These are phyloP conservation scores for Rubroboletus pulcherrimus DNA, from an alignment of 768 basidiomycete species.

Conservation along the genomic window DNA sequence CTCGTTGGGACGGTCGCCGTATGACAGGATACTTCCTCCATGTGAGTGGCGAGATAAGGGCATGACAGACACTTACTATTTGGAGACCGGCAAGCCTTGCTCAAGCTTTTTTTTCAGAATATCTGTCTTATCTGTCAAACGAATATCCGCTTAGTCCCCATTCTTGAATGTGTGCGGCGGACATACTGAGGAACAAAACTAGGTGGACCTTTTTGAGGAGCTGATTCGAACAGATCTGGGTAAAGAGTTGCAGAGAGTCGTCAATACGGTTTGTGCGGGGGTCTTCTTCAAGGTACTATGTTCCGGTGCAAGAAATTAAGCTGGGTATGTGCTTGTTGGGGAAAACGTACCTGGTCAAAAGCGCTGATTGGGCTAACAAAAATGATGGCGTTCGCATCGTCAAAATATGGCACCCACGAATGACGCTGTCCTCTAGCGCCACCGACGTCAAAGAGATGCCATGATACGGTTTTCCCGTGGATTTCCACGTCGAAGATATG, in stretches of 20 bases:
- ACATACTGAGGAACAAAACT: conserved; percentile 57
- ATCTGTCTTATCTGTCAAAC: conserved; percentile 66
- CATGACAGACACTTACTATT: conserved; percentile 55
- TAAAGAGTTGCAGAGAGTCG: conserved; percentile 85
- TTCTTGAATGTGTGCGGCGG: neutral
- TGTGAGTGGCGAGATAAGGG: conserved; percentile 7
- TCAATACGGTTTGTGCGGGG: conserved; percentile 81
- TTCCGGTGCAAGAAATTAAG: neutral
- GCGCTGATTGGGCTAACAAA: conserved; percentile 78
- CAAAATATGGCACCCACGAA: conserved; percentile 64
- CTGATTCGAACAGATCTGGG: conserved; percentile 77
- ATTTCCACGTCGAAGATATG: conserved; percentile 80
- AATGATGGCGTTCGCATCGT: conserved; percentile 77
- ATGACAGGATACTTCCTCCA: conserved; percentile 66
- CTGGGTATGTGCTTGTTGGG: neutral
- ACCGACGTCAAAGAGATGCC: conserved; percentile 72
- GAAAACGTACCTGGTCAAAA: conserved; percentile 59
- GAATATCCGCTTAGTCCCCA: neutral
- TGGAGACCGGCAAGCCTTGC: conserved; percentile 63
- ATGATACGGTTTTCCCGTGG: conserved; percentile 71
- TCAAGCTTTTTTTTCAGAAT: conserved; percentile 70
- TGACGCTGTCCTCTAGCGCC: conserved; percentile 71
- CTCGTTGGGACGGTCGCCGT: conserved; percentile 75
- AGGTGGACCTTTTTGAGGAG: conserved; percentile 68
- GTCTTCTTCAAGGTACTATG: conserved; percentile 82